A percentile compares a stretch with the other conserved stretches of the same genome.
phyloP scores from a whole-genome alignment of 306 rosid species.

The Begonia peltatifolia region DNA sequence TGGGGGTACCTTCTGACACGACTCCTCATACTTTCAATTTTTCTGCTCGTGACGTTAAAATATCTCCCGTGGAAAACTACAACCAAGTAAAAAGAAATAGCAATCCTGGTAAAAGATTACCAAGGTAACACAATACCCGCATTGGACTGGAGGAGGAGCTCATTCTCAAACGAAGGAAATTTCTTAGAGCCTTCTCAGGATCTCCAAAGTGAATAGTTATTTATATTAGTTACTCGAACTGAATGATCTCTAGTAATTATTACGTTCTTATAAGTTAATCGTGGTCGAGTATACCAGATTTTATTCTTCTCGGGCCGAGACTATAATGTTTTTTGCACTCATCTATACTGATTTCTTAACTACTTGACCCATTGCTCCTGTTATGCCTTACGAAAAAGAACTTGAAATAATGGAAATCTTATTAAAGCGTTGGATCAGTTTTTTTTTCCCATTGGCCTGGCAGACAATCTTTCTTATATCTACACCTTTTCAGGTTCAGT shows the following conservation, averaged over 20 bases:
- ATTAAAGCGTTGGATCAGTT: background rate
- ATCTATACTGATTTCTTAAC: background rate
- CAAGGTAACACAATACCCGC: background rate
- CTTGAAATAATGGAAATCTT: background rate
- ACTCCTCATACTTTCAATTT: background rate
- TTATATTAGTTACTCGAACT: no score
- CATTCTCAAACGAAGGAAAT: no score
- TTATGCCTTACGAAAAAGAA: no score
- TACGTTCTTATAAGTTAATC: no score
- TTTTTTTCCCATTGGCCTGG: background rate
- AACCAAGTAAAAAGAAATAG: background rate
- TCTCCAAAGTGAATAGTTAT: no score
- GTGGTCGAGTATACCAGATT: no score
- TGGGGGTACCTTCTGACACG: slow-evolving; percentile 43
- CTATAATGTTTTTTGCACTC: background rate
- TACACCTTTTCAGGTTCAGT: slow-evolving; percentile 49
- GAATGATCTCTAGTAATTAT: no score
- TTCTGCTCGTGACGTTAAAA: background rate
- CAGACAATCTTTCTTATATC: background rate
- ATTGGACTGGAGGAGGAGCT: background rate
- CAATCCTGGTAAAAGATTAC: background rate
- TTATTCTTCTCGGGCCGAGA: background rate
- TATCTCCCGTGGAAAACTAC: background rate
- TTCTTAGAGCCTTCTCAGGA: no score
- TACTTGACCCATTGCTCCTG: no score